These are phyloP conservation scores for Umbilicus rupestris DNA, from an alignment of 164 flowering plant species.

Conservation along the genomic window DNA sequence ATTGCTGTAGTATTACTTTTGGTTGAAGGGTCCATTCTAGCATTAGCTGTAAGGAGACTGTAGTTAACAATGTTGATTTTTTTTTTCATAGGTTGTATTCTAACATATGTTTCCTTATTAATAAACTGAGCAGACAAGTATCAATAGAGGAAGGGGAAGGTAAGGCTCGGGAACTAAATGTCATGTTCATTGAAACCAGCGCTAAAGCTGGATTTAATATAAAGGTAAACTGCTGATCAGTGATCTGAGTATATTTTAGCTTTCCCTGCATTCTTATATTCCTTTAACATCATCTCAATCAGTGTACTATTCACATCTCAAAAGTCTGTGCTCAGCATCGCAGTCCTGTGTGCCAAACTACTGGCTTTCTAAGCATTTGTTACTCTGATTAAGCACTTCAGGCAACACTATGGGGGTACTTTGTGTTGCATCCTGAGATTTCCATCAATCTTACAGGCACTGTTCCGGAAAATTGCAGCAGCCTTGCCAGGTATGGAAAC, in stretches of 20 bases:
- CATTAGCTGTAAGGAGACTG: too few species aligned
- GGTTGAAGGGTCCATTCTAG: too few species aligned
- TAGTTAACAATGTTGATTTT: too few species aligned
- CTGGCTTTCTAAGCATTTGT: neutral
- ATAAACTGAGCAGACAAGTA: conserved; percentile 55
- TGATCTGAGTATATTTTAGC: neutral
- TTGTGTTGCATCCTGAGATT: neutral
- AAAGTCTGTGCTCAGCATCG: too few species aligned
- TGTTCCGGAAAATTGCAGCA: conserved; percentile 75
- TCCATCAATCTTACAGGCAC: conserved; percentile 35
- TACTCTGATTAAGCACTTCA: neutral
- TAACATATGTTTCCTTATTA: neutral
- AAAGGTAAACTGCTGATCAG: conserved; percentile 51
- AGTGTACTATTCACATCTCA: too few species aligned
- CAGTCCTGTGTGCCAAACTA: too few species aligned
- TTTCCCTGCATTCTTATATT: neutral
- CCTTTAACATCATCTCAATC: too few species aligned
- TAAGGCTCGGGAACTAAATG: conserved; percentile 72
- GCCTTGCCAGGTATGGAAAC: conserved; percentile 91
- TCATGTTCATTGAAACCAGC: conserved; percentile 92
- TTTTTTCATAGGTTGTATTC: neutral
- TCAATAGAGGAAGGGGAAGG: conserved; percentile 92
- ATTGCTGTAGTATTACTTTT: too few species aligned
- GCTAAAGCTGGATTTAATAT: conserved; percentile 25
- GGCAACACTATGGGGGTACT: neutral